Percentiles rank a stretch among this genome's conserved stretches.
These are phyloP conservation scores for Neonectria coccinea DNA, from an alignment of 2,329 filamentous ascomycete genomes.

Conservation along the genomic window DNA sequence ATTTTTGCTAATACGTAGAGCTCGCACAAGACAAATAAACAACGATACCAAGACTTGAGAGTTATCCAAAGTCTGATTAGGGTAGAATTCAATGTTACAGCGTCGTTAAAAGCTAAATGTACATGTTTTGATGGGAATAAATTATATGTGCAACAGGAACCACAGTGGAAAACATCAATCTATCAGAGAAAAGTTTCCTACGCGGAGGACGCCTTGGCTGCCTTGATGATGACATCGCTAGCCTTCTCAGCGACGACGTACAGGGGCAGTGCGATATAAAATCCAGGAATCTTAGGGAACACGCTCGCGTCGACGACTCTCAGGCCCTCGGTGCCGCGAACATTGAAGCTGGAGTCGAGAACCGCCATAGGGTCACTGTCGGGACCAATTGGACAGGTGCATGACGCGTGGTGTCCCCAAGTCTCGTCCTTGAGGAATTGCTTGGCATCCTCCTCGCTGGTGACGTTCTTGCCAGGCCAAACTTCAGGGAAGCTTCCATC, in stretches of 20 bases:
- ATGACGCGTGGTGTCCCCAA: slow-evolving; percentile 61
- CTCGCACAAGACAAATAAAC: no score
- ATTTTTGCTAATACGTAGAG: no score
- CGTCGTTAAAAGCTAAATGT: no score
- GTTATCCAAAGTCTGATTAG: no score
- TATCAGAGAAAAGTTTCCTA: neutral
- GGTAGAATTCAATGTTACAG: no score
- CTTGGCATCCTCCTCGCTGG: slow-evolving; percentile 57
- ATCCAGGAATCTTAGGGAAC: slow-evolving; percentile 52
- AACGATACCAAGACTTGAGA: no score
- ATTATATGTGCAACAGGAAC: neutral
- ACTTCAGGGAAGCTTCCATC: slow-evolving; percentile 53
- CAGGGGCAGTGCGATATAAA: slow-evolving; percentile 34
- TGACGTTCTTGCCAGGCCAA: slow-evolving; percentile 53
- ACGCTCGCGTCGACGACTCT: slow-evolving; percentile 72
- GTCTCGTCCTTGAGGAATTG: slow-evolving; percentile 55
- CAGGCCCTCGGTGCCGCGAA: slow-evolving; percentile 65
- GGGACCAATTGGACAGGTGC: slow-evolving; percentile 67
- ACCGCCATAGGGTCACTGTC: slow-evolving; percentile 67
- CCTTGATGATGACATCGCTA: slow-evolving; percentile 48
- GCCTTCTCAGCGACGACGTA: slow-evolving; percentile 69
- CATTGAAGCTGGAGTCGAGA: slow-evolving; percentile 67
- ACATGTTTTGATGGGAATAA: no score
- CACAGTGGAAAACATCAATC: neutral
- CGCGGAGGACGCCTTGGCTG: slow-evolving; percentile 20